Evolutionary conservation across 306 rosid species (phyloP).

Genomic region (Inga leiocalycina): DNA sequence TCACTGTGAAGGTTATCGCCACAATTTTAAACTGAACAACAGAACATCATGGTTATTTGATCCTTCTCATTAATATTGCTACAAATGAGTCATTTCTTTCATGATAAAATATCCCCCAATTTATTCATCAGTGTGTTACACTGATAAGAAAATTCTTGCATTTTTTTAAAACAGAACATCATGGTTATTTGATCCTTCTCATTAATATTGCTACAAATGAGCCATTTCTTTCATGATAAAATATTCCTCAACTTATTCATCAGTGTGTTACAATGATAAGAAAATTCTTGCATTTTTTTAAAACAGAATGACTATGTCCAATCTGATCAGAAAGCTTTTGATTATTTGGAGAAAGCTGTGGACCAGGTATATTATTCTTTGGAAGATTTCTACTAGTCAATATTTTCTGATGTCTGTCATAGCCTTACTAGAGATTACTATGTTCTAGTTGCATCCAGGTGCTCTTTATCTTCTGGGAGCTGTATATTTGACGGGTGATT

Average conservation of each 20-base stretch:
- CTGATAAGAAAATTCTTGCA: background rate
- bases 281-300: background rate
- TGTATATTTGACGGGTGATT: conserved; percentile 88
- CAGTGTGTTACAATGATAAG: background rate
- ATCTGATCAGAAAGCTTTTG: conserved; percentile 88
- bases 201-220: background rate
- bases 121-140: background rate
- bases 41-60: background rate
- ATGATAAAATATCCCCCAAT: background rate
- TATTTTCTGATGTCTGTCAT: conserved; percentile 26
- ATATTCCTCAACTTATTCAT: background rate
- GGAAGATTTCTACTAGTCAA: conserved; percentile 25
- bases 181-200: background rate
- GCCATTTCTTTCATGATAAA: background rate
- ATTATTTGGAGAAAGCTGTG: conserved; percentile 91
- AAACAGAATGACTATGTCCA: conserved; percentile 77
- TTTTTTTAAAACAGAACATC: background rate
- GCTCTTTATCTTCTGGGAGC: conserved; percentile 92
- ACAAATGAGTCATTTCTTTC: background rate
- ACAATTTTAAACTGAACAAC: background rate
- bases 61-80: background rate
- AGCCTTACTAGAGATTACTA: conserved; percentile 45
- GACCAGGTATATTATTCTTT: conserved; percentile 71
- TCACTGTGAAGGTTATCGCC: background rate
- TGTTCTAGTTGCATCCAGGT: conserved; percentile 86